Conservation (phyloP, 495 filamentous ascomycete species). For the Diplogelasinospora grovesii region DNA sequence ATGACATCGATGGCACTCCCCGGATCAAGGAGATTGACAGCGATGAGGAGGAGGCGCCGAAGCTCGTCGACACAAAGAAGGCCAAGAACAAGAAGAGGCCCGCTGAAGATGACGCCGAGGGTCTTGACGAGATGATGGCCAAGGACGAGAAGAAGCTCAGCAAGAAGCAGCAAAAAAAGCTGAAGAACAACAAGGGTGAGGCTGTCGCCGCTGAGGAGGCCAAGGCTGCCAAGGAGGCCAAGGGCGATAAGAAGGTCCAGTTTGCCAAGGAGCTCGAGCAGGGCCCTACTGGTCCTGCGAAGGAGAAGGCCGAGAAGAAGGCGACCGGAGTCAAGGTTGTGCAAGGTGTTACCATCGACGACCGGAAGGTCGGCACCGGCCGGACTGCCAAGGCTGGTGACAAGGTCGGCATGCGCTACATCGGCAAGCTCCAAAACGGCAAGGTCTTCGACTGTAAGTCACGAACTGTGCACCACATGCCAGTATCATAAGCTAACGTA, state of each 20-base stretch:
- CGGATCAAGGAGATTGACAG: slow-evolving; percentile 79
- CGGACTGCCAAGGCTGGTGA: slow-evolving; percentile 76
- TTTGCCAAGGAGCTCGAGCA: slow-evolving; percentile 98
- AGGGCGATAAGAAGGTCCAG: slow-evolving; percentile 91
- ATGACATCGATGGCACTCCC: slow-evolving; percentile 71
- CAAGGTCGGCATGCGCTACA: slow-evolving; percentile 88
- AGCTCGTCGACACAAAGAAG: slow-evolving; percentile 64
- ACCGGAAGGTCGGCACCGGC: slow-evolving; percentile 85
- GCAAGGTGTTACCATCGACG: slow-evolving; percentile 84
- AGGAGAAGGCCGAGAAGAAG: slow-evolving; percentile 30
- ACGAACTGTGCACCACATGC: slow-evolving; percentile 1
- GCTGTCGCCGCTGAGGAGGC: slow-evolving; percentile 56
- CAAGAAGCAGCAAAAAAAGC: slow-evolving; percentile 98
- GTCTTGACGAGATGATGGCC: slow-evolving; percentile 75
- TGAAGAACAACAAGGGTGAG: slow-evolving; percentile 95
- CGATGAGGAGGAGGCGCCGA: slow-evolving; percentile 75
- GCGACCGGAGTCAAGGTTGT: slow-evolving; percentile 65
- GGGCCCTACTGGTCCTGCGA: slow-evolving; percentile 68
- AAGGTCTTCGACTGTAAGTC: slow-evolving; percentile 87
- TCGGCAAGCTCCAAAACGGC: slow-evolving; percentile 87
- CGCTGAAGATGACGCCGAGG: slow-evolving; percentile 60
- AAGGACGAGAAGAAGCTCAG: slow-evolving; percentile 59
- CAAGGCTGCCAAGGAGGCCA: slow-evolving; percentile 38
- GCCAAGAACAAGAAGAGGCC: slow-evolving; percentile 75
- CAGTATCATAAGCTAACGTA: slow-evolving; percentile 26